Percentiles rank a stretch among this genome's conserved stretches.
These are phyloP conservation scores for Kappamyces sp. DNA, from an alignment of 192 early-diverging fungal species.

Conservation along the genomic window DNA sequence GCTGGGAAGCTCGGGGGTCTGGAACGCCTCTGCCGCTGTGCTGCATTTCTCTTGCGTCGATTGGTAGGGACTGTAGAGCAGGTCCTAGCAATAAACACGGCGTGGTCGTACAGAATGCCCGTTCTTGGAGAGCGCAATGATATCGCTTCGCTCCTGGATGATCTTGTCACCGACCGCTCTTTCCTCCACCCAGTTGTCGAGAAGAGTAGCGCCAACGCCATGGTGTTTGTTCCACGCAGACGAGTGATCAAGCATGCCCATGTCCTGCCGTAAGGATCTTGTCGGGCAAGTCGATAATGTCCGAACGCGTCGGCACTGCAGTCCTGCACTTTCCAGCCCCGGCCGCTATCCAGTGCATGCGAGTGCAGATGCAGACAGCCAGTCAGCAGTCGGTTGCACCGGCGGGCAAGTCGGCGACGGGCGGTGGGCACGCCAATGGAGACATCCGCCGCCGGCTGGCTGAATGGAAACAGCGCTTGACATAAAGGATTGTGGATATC, in stretches of 20 bases:
- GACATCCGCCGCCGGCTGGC: too few relatives aligned
- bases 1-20: not conserved
- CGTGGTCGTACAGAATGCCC: constrained; percentile 41
- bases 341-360: too few relatives aligned
- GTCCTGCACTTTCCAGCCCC: too few relatives aligned
- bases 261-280: not conserved
- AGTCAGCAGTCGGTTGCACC: too few relatives aligned
- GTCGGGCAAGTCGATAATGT: too few relatives aligned
- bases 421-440: too few relatives aligned
- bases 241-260: not conserved
- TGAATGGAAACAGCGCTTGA: too few relatives aligned
- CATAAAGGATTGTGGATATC: too few relatives aligned
- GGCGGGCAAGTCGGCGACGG: too few relatives aligned
- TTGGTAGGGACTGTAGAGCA: not conserved
- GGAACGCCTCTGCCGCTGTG: not conserved
- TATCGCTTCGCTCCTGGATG: constrained; percentile 28
- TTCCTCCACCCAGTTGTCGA: constrained; percentile 56
- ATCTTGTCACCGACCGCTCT: constrained; percentile 36
- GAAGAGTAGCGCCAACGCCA: constrained; percentile 45
- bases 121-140: constrained; percentile 25
- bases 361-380: too few relatives aligned
- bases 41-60: not conserved
- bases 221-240: constrained; percentile 38
- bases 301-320: too few relatives aligned
- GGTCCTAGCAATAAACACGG: too few relatives aligned